phyloP scores from a whole-genome alignment of 176 grass and related monocot species.

The Puya raimondii region DNA sequence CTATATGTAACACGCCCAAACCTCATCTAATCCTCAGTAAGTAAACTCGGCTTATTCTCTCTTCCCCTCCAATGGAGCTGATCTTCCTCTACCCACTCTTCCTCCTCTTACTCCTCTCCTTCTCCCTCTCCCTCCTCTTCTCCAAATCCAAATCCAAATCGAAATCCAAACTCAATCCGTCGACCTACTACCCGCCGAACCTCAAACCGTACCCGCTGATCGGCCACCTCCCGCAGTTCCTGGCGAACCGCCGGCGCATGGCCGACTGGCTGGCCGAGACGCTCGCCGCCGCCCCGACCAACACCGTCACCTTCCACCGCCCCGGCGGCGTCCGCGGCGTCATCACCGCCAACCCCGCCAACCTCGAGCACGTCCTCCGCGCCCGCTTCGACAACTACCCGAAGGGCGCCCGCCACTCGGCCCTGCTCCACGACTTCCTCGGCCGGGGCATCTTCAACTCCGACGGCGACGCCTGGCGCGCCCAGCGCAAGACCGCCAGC shows the following conservation, averaged over 20 bases:
- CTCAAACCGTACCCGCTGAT: slow-evolving; percentile 45
- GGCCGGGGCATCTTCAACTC: slow-evolving; percentile 61
- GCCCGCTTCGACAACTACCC: slow-evolving; percentile 43
- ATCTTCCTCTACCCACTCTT: not conserved
- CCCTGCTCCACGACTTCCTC: slow-evolving; percentile 49
- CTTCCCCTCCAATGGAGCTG: not conserved
- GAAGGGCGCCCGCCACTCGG: slow-evolving; percentile 29
- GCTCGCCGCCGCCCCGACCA: slow-evolving; percentile 24
- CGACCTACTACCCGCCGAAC: not conserved
- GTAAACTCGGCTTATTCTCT: too few relatives aligned
- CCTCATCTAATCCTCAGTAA: too few relatives aligned
- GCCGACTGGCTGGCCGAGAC: slow-evolving; percentile 42
- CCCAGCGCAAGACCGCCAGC: slow-evolving; percentile 65
- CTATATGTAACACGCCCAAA: too few relatives aligned
- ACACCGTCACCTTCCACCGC: slow-evolving; percentile 38
- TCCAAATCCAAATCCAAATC: too few relatives aligned
- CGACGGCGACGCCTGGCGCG: slow-evolving; percentile 45
- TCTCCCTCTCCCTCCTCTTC: slow-evolving; percentile 6
- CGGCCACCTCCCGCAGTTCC: slow-evolving; percentile 53
- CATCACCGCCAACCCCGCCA: slow-evolving; percentile 38
- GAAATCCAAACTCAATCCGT: not conserved
- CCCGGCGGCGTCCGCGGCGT: slow-evolving; percentile 38
- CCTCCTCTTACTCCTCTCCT: slow-evolving; percentile 13
- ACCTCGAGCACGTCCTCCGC: slow-evolving; percentile 45
- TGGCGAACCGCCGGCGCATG: slow-evolving; percentile 47